Base-by-base conservation (phyloP, 192 early-diverging fungal genomes). In the Coemansia sp. region DNA sequence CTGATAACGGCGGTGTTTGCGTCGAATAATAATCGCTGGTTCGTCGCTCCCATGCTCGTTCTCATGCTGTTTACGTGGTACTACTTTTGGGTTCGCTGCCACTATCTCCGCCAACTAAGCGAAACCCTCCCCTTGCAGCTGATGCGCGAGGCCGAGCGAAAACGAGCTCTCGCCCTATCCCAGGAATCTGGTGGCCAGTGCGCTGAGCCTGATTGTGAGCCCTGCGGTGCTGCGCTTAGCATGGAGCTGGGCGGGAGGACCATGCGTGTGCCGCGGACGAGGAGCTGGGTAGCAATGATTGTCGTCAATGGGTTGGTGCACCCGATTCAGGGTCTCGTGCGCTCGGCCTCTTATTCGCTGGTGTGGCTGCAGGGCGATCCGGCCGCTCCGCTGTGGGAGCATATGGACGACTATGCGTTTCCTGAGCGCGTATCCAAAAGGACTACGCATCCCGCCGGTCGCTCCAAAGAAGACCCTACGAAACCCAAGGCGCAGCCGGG, bases 1-100 rank as follows among this genome's bases (percentile, higher is more conserved):
- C 83, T 88, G 34, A 87, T 86, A 38, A 65, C 86, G 9, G 90
- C 88, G 9, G 63, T 90, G 0, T 86, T 93, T 53, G 64, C 86
- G n/a, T 67, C 88, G 34, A 83, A 84, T 53, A 61, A 60, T 10
- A 81, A 76, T 66, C 72, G 65, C n/a, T 81, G 73, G 73, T 81
- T 75, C 45, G 67, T 73, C 11, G 78, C 78, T 3, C 78, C 78
- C 9, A 74, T 81, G 73, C 9, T 81, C 9, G 66, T 81, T 16
- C 55, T 73, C 33, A 72, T 81, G 73, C 59, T 81, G 26, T 75
- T 75, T 16, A 65, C 78, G 4, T 75, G 69, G 73, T 75, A 72
- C 48, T 81, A 81, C 43, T 76, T 81, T 18, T 72, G 69, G 73
- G 72, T 75, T 1, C 39, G 78, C 38, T 74, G 72, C 61, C 34